These are phyloP conservation scores for Chytriomyces hyalinus DNA, from an alignment of 192 early-diverging fungal species.

Conservation along the genomic window DNA sequence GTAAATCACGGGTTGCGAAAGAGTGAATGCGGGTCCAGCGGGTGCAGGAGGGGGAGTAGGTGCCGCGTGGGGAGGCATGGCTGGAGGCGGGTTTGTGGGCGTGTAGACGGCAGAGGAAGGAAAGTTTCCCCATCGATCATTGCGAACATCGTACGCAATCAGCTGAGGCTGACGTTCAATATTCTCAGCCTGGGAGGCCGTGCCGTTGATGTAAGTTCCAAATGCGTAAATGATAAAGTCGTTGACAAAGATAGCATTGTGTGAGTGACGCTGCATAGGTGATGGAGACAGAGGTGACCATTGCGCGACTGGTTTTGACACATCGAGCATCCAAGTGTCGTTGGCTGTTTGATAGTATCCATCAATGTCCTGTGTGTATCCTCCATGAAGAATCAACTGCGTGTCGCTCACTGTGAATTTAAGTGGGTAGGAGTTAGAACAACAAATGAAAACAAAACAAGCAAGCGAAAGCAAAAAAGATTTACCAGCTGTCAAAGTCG, in stretches of 20 bases:
- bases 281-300: slow-evolving; percentile 16
- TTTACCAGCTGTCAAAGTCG: slow-evolving; percentile 21
- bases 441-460: not conserved
- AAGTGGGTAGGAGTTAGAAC: not conserved
- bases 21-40: not conserved
- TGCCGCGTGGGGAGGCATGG: not conserved
- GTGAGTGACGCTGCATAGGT: slow-evolving; percentile 12
- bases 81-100: not conserved
- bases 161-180: slow-evolving; percentile 5
- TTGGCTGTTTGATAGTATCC: not conserved
- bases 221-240: slow-evolving; percentile 15
- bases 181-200: not conserved
- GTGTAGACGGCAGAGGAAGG: not conserved
- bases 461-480: not conserved
- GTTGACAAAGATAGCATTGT: slow-evolving; percentile 18
- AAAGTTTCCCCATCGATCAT: slow-evolving; percentile 2
- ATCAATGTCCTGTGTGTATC: not conserved
- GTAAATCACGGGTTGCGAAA: slow-evolving; percentile 5
- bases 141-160: slow-evolving; percentile 14
- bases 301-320: not conserved
- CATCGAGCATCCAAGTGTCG: slow-evolving; percentile 21
- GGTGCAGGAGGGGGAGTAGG: not conserved
- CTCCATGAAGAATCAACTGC: slow-evolving; percentile 26
- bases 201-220: slow-evolving; percentile 5
- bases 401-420: not conserved